Evolutionary conservation across 768 basidiomycete genomes (phyloP).

Genomic region (Heimioporus sp.): DNA sequence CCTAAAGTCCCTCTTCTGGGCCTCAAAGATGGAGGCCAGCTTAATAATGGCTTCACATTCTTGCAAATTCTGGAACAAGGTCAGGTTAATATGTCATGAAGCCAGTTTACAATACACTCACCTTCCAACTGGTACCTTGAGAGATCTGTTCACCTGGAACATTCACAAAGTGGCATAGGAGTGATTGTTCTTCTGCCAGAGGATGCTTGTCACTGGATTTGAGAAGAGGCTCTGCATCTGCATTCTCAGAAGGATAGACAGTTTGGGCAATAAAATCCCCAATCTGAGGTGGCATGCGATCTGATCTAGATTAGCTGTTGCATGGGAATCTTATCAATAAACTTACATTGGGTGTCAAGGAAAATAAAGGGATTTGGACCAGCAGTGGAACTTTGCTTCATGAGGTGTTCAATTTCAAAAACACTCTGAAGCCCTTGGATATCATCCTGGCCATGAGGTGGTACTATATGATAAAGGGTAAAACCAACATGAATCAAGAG

Average conservation of each 20-base stretch:
- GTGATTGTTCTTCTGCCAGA: slow-evolving; percentile 34
- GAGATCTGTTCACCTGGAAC: slow-evolving; percentile 37
- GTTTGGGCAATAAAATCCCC: slow-evolving; percentile 67
- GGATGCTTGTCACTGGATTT: slow-evolving; percentile 51
- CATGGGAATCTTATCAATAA: not conserved
- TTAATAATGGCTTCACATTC: slow-evolving; percentile 58
- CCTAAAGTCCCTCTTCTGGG: slow-evolving; percentile 45
- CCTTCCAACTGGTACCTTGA: slow-evolving; percentile 39
- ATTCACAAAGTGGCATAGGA: slow-evolving; percentile 71
- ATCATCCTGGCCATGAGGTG: slow-evolving; percentile 76
- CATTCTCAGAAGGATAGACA: slow-evolving; percentile 53
- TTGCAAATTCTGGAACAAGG: slow-evolving; percentile 47
- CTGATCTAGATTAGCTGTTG: slow-evolving; percentile 35
- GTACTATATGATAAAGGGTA: slow-evolving; percentile 48
- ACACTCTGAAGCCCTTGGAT: slow-evolving; percentile 65
- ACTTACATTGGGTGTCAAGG: slow-evolving; percentile 73
- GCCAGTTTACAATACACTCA: slow-evolving; percentile 10
- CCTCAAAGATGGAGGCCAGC: slow-evolving; percentile 57
- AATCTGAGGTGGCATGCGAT: slow-evolving; percentile 83
- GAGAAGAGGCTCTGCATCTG: slow-evolving; percentile 36
- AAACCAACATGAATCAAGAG: slow-evolving; percentile 25
- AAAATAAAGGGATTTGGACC: slow-evolving; percentile 42
- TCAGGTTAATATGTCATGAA: not conserved
- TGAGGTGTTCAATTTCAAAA: slow-evolving; percentile 71
- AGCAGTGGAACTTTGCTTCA: slow-evolving; percentile 14